Base-by-base conservation (phyloP, 2,329 filamentous ascomycete species). In the Fusarium tupiense region DNA sequence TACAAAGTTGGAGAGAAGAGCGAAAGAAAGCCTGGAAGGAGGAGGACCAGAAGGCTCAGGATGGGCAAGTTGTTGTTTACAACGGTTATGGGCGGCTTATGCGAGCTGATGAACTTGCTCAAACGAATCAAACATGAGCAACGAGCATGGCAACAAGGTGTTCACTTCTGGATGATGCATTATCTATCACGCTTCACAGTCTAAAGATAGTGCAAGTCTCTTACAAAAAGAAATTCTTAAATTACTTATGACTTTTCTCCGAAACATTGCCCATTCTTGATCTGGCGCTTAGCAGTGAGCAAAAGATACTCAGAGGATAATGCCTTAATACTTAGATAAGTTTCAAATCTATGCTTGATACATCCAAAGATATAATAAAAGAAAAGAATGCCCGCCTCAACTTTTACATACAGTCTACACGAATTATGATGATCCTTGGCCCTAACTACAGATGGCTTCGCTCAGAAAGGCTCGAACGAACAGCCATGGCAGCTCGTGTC, bases 401-500 rank as follows among this genome's bases (percentile, higher is more conserved):
- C 61, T 49, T 60, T 50, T 47, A 35, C 14, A 41, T 2, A 3
- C 19, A 26, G 19, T 13, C 22, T 38, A n/a, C 26, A 26, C 10
- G 11, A 19, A 60, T 7, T 6, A 35, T n/a, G 0, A 20, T 13
- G 14, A 19, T 22, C n/a, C 35, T 40, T 6, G 0, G 9, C 6
- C 8, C 29, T 19, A 7, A 43, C 35, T 46, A 68, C 7, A 68
- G 19, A 41, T 68, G 54, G 12, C 64, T 61, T 16, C 54, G 50
- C 29, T 68, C 65, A 3, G 65, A 61, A 4, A 70, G 29, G 22
- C 50, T 66, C 5, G 60, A 70, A 1, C 67, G 68, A 1, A 74
- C 47, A 11, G 57, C 61, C 59, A 74, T 53, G 3, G 75, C 76
- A 80, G 83, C 82, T 2, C 76, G 69, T 0, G 76, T 75, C 0